phyloP scores from a whole-genome alignment of 768 basidiomycete genomes.

The Boletus rubroflammeus region DNA sequence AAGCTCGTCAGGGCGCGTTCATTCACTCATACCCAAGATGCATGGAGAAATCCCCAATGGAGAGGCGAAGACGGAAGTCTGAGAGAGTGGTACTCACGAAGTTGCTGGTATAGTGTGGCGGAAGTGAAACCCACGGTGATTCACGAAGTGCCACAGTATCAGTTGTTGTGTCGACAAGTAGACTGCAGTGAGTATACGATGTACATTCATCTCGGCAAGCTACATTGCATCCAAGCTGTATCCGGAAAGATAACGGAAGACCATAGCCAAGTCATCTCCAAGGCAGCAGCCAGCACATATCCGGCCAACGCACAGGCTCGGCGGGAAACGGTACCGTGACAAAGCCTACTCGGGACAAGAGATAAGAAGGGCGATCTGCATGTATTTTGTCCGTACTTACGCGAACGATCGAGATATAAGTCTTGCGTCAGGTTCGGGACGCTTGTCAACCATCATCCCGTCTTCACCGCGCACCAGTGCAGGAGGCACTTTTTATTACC shows the following conservation, averaged over 20 bases:
- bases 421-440: background rate
- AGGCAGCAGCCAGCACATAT: background rate
- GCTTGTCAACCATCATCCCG: conserved; percentile 2
- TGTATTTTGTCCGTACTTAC: background rate
- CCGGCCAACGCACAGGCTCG: background rate
- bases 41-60: conserved; percentile 42
- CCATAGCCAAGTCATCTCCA: background rate
- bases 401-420: background rate
- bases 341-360: background rate
- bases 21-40: conserved; percentile 10
- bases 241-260: background rate
- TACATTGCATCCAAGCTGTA: background rate
- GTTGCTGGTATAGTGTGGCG: background rate
- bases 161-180: background rate
- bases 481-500: background rate
- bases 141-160: background rate
- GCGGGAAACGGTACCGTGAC: conserved; percentile 2
- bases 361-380: conserved; percentile 1
- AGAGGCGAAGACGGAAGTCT: conserved; percentile 52
- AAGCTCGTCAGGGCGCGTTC: conserved; percentile 39
- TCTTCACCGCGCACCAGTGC: conserved; percentile 16
- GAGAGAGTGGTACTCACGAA: conserved; percentile 48
- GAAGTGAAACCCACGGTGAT: background rate
- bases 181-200: background rate
- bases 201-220: background rate